A percentile compares a stretch with the other conserved stretches of the same genome.
Conservation (phyloP, 306 rosid genomes). For the Medicago arabica region DNA sequence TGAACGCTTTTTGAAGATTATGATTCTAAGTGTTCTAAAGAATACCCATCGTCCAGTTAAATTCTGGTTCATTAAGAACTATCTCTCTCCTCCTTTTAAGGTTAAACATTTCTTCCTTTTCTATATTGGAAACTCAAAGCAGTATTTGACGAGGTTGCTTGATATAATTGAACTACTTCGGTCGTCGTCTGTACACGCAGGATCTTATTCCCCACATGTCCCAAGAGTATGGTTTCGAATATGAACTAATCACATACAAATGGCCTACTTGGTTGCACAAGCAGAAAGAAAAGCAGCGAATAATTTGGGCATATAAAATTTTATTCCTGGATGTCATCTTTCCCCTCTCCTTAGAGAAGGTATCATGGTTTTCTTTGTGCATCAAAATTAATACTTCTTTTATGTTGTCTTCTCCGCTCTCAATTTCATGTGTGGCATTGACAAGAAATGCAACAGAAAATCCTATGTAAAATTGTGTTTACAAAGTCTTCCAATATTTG, state of each 20-base stretch:
- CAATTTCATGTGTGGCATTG: constrained; percentile 19
- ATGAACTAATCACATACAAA: constrained; percentile 89
- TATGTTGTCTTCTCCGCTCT: constrained; percentile 40
- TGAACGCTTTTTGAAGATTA: constrained; percentile 93
- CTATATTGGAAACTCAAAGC: constrained; percentile 18
- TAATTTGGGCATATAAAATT: constrained; percentile 99
- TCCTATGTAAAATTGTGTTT: constrained; percentile 1
- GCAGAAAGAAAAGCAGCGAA: constrained; percentile 97
- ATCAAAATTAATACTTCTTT: not conserved
- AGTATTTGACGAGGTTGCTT: constrained; percentile 25
- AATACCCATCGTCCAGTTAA: constrained; percentile 92
- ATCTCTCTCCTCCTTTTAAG: constrained; percentile 97
- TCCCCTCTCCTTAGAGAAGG: constrained; percentile 98
- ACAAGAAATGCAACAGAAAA: constrained; percentile 5
- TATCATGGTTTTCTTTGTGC: constrained; percentile 39
- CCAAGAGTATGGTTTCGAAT: constrained; percentile 86
- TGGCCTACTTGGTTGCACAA: constrained; percentile 99
- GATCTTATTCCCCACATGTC: constrained; percentile 97
- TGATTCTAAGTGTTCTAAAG: constrained; percentile 95
- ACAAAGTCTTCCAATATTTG: constrained; percentile 47
- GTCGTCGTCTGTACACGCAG: constrained; percentile 50
- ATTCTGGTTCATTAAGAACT: constrained; percentile 99
- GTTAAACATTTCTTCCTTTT: constrained; percentile 48
- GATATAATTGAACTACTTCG: constrained; percentile 39
- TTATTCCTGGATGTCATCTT: constrained; percentile 97